Conservation (phyloP, 2,329 filamentous ascomycete genomes). For the Neonectria faginata region DNA sequence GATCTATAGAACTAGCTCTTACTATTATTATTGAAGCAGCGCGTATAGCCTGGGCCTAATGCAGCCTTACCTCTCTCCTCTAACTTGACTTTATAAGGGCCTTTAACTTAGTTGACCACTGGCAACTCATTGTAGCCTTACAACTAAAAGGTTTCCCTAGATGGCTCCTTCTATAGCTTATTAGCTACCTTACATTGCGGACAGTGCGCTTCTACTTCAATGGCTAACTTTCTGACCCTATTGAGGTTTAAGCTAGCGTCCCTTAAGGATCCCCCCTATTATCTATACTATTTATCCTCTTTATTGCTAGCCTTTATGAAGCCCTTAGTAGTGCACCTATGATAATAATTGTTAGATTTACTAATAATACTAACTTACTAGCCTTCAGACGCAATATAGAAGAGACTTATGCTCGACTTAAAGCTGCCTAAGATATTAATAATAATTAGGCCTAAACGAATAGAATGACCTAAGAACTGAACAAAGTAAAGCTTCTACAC, state of each 20-base stretch:
- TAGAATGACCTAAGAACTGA: background rate
- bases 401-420: background rate
- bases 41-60: background rate
- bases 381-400: background rate
- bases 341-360: background rate
- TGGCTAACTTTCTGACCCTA: background rate
- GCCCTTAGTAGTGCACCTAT: background rate
- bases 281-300: background rate
- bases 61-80: background rate
- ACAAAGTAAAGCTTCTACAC: background rate
- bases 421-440: background rate
- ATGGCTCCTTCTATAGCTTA: background rate
- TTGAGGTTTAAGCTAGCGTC: background rate
- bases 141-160: background rate
- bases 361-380: background rate
- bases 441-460: background rate
- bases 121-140: background rate
- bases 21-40: background rate
- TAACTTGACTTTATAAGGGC: background rate
- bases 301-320: background rate
- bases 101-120: background rate
- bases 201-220: background rate
- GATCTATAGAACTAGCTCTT: background rate
- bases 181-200: background rate
- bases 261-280: background rate